Percentiles rank a stretch among this genome's conserved stretches.
phyloP scores from a whole-genome alignment of 1,139 yeast genomes.

The Candida glucosophila region DNA sequence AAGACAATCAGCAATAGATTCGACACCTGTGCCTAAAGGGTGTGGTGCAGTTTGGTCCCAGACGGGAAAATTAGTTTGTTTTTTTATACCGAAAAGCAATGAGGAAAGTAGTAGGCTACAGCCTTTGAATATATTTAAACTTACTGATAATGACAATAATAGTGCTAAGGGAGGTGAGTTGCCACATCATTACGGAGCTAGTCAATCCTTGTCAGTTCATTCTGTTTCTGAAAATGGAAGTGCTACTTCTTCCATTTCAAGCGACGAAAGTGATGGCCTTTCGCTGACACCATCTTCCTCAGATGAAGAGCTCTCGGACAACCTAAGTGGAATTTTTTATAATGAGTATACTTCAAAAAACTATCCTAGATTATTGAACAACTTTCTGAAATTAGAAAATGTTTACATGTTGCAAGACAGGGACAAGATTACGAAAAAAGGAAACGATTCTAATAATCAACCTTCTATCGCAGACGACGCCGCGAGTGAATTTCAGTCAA shows the following conservation, averaged over 20 bases:
- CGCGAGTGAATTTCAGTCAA: conserved; percentile 7
- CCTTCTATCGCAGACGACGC: conserved; percentile 17
- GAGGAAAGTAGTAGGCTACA: conserved; percentile 19
- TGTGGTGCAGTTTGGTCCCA: conserved; percentile 89
- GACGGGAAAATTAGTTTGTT: conserved; percentile 72
- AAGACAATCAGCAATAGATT: conserved; percentile 37
- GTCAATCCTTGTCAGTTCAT: no score
- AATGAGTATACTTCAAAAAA: conserved; percentile 37
- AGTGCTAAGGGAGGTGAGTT: conserved; percentile 16
- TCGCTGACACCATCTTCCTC: conserved; percentile 23
- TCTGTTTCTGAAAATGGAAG: not conserved
- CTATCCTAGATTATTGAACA: conserved; percentile 38
- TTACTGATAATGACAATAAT: conserved; percentile 36
- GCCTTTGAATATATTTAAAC: conserved; percentile 28
- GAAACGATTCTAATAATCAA: conserved; percentile 19
- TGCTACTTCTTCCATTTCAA: no score
- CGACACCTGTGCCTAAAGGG: conserved; percentile 86
- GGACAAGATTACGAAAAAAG: conserved; percentile 19
- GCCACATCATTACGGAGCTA: conserved; percentile 10
- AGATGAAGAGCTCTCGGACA: conserved; percentile 42
- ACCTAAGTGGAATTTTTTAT: conserved; percentile 41
- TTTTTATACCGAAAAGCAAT: conserved; percentile 55
- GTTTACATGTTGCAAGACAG: conserved; percentile 14
- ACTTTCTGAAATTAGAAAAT: conserved; percentile 32
- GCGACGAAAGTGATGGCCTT: no score